Evolutionary conservation across 495 filamentous ascomycete genomes (phyloP), one percentile per base, ranked within the genome.

Genomic region (Choiromyces venosus): DNA sequence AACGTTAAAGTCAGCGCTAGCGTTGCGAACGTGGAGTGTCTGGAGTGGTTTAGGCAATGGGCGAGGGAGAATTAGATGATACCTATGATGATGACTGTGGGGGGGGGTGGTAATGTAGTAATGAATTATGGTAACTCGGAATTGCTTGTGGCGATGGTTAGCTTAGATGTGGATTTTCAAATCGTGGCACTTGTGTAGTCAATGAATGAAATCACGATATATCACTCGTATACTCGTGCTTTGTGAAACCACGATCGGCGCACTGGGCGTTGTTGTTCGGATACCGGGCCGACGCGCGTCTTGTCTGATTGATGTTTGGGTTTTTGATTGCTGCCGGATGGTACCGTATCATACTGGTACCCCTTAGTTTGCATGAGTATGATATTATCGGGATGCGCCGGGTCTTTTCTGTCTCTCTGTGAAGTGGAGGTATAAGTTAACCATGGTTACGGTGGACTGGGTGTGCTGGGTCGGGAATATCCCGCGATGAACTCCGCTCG

Each of bases 41-140:
- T 97, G 76, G 91, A 90, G 65, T 96, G 92, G 91, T 97, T 94
- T 82, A 86, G 87, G 71, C 82, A 85, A 70, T 97, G 93, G 93
- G 87, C 88, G 37, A 77, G 74, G 70, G 80, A 83, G 69, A 78
- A 86, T 71, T 80, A 75, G 69, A 12, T 6, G 52, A 16, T 61
- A 25, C 52, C 25, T 61, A 14, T 61, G n/a, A n/a, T n/a, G n/a
- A n/a, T n/a, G n/a, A n/a, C n/a, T 18, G 16, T 29, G 25, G 12
- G 25, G 29, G 25, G 25, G 7, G 52, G 1, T 61, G 25, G 14
- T 61, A 29, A 61, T 18, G 52, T 33, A 33, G 12, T 33, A 33
- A 33, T 29, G 33, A 61, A 61, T 18, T 14, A n/a, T n/a, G n/a
- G n/a, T n/a, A 18, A 61, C 6, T 14, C 10, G 25, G 12, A 16